These are phyloP conservation scores for Coemansia sp. DNA, from an alignment of 192 early-diverging fungal genomes.

Conservation along the genomic window DNA sequence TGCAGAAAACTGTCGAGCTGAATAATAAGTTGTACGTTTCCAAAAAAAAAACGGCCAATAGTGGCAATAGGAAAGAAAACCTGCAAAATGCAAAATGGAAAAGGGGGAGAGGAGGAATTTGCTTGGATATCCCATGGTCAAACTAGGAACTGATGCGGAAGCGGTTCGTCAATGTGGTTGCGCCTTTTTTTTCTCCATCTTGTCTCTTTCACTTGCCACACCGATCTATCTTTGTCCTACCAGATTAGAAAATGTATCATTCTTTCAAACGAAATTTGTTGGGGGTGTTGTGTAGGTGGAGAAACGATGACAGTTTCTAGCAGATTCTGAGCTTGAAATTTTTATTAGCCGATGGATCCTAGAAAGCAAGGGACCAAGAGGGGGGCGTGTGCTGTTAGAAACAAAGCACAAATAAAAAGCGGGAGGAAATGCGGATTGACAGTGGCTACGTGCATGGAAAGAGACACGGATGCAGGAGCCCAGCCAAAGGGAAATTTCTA, in stretches of 20 bases:
- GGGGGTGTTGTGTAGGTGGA: not conserved
- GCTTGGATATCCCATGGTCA: not conserved
- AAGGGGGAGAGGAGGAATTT: not conserved
- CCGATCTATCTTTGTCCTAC: not conserved
- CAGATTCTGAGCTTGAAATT: constrained; percentile 1
- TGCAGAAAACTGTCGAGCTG: not conserved
- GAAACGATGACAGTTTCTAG: no score
- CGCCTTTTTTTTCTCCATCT: not conserved
- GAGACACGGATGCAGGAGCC: constrained; percentile 31
- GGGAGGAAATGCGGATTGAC: constrained; percentile 5
- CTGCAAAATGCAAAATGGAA: not conserved
- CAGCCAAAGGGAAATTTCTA: not conserved
- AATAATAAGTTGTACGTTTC: not conserved
- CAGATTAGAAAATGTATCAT: constrained; percentile 1
- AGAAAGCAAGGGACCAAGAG: not conserved
- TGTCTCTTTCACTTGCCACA: not conserved
- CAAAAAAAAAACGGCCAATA: constrained; percentile 2
- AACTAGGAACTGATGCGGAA: constrained; percentile 13
- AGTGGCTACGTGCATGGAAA: constrained; percentile 15
- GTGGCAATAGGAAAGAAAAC: constrained; percentile 6
- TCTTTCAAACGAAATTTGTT: not conserved
- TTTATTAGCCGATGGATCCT: not conserved
- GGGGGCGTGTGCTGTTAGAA: not conserved
- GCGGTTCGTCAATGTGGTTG: not conserved
- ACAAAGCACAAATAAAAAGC: not conserved